Percentiles rank a stretch among this genome's conserved stretches.
Evolutionary conservation across 768 basidiomycete genomes (phyloP).

Genomic region (Leccinellum luteum): DNA sequence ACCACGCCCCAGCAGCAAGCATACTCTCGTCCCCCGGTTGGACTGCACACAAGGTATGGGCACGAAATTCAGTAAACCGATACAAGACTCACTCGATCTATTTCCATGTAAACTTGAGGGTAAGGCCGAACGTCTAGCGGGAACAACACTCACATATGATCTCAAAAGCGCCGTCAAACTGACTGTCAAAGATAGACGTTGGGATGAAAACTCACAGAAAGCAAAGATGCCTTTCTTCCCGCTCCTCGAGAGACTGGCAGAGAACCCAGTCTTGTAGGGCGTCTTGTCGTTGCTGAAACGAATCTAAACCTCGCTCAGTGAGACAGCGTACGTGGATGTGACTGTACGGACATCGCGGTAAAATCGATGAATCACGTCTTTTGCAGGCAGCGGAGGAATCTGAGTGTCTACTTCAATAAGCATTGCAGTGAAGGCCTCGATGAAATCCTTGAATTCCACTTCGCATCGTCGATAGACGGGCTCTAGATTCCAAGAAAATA

Average conservation of each 20-base stretch:
- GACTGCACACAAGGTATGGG: conserved; percentile 41
- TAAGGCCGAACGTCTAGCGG: background rate
- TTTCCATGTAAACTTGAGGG: background rate
- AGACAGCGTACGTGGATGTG: background rate
- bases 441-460: conserved; percentile 85
- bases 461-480: conserved; percentile 54
- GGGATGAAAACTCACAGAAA: conserved; percentile 53
- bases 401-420: conserved; percentile 75
- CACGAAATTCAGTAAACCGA: background rate
- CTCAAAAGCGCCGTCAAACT: conserved; percentile 16
- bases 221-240: conserved; percentile 92
- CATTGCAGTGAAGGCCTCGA: conserved; percentile 65
- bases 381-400: conserved; percentile 84
- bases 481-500: conserved; percentile 13
- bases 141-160: conserved; percentile 17
- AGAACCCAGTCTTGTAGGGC: conserved; percentile 84
- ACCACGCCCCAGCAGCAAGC: conserved; percentile 80
- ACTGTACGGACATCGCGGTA: conserved; percentile 70
- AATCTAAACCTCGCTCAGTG: conserved; percentile 42
- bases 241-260: conserved; percentile 82
- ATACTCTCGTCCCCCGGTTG: conserved; percentile 64
- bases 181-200: background rate
- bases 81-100: conserved; percentile 21
- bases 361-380: conserved; percentile 89
- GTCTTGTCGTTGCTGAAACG: conserved; percentile 95